Percentiles rank a stretch among this genome's conserved stretches.
These are phyloP conservation scores for Elsinoe batatas DNA, from an alignment of 2,329 filamentous ascomycete genomes.

Conservation along the genomic window DNA sequence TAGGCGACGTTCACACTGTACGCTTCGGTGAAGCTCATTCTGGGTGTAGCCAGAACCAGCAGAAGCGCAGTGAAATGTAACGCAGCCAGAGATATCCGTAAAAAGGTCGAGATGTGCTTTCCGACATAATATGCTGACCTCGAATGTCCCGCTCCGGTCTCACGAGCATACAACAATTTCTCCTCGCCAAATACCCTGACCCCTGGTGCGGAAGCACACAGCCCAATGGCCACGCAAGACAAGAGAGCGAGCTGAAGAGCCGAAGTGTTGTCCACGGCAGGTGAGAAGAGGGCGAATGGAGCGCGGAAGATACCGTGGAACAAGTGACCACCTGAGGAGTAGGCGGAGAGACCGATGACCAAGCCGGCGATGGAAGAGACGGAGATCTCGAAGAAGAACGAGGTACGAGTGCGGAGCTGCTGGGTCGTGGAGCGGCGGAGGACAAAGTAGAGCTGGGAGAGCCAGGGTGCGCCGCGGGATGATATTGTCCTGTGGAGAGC, in stretches of 20 bases:
- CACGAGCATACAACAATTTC: conserved; percentile 45
- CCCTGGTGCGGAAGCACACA: conserved; percentile 45
- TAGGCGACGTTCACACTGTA: conserved; percentile 46
- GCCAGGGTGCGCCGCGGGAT: conserved; percentile 40
- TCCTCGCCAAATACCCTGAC: conserved; percentile 50
- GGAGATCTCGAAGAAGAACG: conserved; percentile 46
- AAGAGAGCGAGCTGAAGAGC: conserved; percentile 46
- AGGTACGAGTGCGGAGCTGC: conserved; percentile 44
- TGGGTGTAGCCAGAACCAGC: conserved; percentile 40
- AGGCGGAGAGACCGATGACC: conserved; percentile 46
- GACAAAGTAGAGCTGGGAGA: conserved; percentile 45
- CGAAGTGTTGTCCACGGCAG: conserved; percentile 41
- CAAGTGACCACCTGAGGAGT: conserved; percentile 41
- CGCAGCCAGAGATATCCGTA: conserved; percentile 42
- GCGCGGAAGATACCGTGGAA: conserved; percentile 45
- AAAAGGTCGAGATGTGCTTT: conserved; percentile 44
- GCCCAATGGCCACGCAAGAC: conserved; percentile 45
- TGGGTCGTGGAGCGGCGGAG: conserved; percentile 45
- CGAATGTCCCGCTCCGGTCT: conserved; percentile 48
- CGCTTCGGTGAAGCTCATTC: conserved; percentile 41
- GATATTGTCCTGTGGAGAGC: conserved; percentile 39
- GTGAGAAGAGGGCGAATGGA: conserved; percentile 44
- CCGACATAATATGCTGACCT: conserved; percentile 48
- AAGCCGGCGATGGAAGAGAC: conserved; percentile 44
- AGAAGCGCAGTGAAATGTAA: conserved; percentile 47